Conservation (phyloP, 2,329 filamentous ascomycete species). For the Penicillium decumbens region DNA sequence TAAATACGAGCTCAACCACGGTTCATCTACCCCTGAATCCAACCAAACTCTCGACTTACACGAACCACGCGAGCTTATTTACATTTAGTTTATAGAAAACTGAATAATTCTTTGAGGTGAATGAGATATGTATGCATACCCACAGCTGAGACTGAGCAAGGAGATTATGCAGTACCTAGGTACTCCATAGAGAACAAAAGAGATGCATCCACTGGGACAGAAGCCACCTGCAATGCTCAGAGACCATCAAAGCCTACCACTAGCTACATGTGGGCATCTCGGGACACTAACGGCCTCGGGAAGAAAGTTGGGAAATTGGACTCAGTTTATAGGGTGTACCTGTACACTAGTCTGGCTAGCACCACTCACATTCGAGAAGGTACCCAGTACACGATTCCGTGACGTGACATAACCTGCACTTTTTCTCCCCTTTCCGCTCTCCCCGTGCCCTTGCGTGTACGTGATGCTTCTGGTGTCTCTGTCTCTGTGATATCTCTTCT, state of each 20-base stretch:
- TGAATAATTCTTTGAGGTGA: not conserved
- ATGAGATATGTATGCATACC: not conserved
- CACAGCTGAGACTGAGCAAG: slow-evolving; percentile 1
- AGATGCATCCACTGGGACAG: not conserved
- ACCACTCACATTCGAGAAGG: not conserved
- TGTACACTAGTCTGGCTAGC: not conserved
- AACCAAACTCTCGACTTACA: slow-evolving; percentile 1
- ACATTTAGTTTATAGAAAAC: not conserved
- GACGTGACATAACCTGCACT: slow-evolving; percentile 18
- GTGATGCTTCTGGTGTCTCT: slow-evolving; percentile 2
- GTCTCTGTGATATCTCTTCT: not conserved
- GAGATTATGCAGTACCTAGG: not conserved
- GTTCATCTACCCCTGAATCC: slow-evolving; percentile 22
- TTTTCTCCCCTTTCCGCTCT: slow-evolving; percentile 16
- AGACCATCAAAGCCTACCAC: not conserved
- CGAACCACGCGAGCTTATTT: slow-evolving; percentile 15
- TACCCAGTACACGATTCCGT: slow-evolving; percentile 9
- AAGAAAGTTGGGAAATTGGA: not conserved
- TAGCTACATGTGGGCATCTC: slow-evolving; percentile 5
- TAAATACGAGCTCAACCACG: slow-evolving; percentile 6
- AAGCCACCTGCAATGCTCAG: too few species aligned
- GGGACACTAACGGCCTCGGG: not conserved
- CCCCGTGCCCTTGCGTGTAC: slow-evolving; percentile 6
- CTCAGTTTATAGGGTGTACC: not conserved
- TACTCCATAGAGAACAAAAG: not conserved